Conservation (phyloP, 225 moss, liverwort and hornwort species). For the Pleurozium schreberi region DNA sequence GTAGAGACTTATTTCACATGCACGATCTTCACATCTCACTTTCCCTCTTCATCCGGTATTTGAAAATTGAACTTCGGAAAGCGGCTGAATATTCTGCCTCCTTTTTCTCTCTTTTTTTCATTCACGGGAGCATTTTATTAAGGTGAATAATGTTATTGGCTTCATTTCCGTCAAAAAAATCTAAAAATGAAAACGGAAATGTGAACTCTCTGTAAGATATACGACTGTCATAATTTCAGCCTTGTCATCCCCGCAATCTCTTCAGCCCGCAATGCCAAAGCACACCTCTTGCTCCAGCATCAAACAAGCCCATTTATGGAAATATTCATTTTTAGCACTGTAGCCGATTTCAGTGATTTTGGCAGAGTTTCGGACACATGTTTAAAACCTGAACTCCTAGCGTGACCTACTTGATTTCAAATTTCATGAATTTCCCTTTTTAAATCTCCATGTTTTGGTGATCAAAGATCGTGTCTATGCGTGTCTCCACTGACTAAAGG, state of each 20-base stretch:
- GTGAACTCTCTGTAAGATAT: neutral
- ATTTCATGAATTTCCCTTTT: neutral
- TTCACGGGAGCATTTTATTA: neutral
- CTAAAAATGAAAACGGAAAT: neutral
- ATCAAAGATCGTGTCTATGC: neutral
- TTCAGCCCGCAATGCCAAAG: neutral
- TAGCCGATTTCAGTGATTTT: slow-evolving; percentile 1
- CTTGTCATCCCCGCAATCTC: neutral
- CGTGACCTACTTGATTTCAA: neutral
- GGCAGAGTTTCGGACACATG: neutral
- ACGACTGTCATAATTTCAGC: neutral
- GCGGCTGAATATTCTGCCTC: neutral
- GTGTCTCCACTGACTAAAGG: neutral
- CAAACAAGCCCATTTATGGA: neutral
- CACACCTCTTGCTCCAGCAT: neutral
- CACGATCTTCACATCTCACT: neutral
- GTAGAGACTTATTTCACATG: neutral
- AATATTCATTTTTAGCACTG: neutral
- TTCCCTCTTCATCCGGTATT: neutral
- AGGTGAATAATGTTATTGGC: neutral
- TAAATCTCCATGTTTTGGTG: neutral
- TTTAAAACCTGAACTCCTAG: neutral
- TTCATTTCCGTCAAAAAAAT: neutral
- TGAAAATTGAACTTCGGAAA: neutral
- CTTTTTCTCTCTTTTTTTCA: neutral